A percentile compares a stretch with the other conserved stretches of the same genome.
Evolutionary conservation across 805 yeast species (phyloP).

Genomic region (Wickerhamiella azyma): DNA sequence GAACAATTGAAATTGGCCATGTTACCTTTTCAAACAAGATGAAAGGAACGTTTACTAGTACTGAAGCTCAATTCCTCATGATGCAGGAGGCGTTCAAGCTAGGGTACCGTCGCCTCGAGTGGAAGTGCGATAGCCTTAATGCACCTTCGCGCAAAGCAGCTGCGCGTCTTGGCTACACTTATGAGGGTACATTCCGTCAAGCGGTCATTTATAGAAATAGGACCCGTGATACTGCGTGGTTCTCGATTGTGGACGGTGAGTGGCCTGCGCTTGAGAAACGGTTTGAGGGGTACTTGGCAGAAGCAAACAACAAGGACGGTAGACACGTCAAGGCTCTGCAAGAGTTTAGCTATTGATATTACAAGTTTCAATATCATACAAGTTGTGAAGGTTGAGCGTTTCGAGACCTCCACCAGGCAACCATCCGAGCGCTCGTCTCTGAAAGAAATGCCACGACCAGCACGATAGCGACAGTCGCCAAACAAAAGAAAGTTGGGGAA

Average conservation of each 20-base stretch:
- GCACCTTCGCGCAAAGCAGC: slow-evolving; percentile 25
- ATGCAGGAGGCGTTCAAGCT: slow-evolving; percentile 22
- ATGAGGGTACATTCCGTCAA: slow-evolving; percentile 25
- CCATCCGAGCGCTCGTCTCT: too few relatives aligned
- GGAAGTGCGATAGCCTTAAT: slow-evolving; percentile 27
- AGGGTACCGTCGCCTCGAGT: slow-evolving; percentile 25
- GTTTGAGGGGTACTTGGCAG: slow-evolving; percentile 21
- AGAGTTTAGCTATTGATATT: too few relatives aligned
- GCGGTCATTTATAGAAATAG: slow-evolving; percentile 22
- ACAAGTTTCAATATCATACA: too few relatives aligned
- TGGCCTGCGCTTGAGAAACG: slow-evolving; percentile 21
- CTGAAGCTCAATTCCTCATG: slow-evolving; percentile 25
- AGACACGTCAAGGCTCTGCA: slow-evolving; percentile 20
- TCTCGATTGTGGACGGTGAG: slow-evolving; percentile 24
- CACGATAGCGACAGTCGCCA: too few relatives aligned
- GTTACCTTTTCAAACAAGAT: slow-evolving; percentile 19
- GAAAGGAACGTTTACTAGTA: slow-evolving; percentile 22
- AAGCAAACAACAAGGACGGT: slow-evolving; percentile 18
- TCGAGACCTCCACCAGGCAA: too few relatives aligned
- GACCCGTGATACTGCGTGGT: slow-evolving; percentile 25
- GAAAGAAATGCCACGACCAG: too few relatives aligned
- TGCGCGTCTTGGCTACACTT: slow-evolving; percentile 23
- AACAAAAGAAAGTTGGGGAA: too few relatives aligned
- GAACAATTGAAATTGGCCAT: slow-evolving; percentile 23
- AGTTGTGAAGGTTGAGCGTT: too few relatives aligned